Conservation (phyloP, 805 yeast genomes). For the Saccharomycopsis olivae region DNA sequence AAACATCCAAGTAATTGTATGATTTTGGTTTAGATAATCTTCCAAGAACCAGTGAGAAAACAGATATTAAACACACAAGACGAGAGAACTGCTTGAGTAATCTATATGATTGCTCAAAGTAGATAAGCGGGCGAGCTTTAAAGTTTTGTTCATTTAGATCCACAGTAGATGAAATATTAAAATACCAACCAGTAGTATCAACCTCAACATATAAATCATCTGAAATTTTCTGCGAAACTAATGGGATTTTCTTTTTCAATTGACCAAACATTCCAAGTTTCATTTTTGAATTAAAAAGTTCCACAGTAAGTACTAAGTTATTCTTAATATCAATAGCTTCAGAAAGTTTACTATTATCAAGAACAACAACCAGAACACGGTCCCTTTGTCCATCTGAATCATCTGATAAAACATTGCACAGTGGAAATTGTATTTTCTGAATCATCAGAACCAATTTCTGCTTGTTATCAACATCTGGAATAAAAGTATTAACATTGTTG, state of each 20-base stretch:
- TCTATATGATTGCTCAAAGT: slow-evolving; percentile 2
- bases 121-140: slow-evolving; percentile 1
- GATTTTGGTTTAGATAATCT: too few relatives aligned
- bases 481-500: slow-evolving; percentile 6
- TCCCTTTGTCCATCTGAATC: background rate
- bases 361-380: slow-evolving; percentile 3
- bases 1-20: slow-evolving; percentile 1
- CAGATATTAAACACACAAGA: slow-evolving; percentile 3
- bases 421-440: slow-evolving; percentile 1
- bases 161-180: slow-evolving; percentile 9
- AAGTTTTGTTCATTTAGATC: slow-evolving; percentile 4
- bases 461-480: slow-evolving; percentile 7
- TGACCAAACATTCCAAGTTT: slow-evolving; percentile 13
- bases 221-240: background rate
- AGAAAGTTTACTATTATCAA: slow-evolving; percentile 7
- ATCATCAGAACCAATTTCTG: slow-evolving; percentile 1
- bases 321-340: background rate
- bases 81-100: slow-evolving; percentile 2
- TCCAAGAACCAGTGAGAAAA: background rate
- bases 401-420: background rate
- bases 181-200: slow-evolving; percentile 8
- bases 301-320: slow-evolving; percentile 14
- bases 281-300: slow-evolving; percentile 10
- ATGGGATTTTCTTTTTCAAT: background rate
- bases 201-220: slow-evolving; percentile 4